A percentile compares a stretch with the other conserved stretches of the same genome.
Conservation (phyloP, 2,329 filamentous ascomycete genomes). For the Botryotinia convoluta region DNA sequence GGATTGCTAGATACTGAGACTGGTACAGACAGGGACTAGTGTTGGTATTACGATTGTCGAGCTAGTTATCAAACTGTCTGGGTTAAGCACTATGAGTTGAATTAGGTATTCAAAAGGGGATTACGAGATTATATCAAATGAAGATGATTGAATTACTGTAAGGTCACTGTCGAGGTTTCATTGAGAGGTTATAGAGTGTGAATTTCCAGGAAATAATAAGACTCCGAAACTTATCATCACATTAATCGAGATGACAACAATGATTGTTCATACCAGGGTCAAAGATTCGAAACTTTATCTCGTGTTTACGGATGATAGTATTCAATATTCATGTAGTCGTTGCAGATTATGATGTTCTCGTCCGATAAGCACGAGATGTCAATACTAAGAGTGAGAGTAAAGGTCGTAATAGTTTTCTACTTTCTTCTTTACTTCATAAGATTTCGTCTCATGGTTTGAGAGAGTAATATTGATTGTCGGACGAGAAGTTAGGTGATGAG, state of each 20-base stretch:
- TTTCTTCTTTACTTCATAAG: neutral
- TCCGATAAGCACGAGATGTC: neutral
- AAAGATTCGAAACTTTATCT: neutral
- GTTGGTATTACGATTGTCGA: neutral
- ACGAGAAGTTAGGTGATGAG: neutral
- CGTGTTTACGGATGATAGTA: neutral
- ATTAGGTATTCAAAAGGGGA: neutral
- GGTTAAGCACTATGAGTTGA: neutral
- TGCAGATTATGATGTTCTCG: neutral
- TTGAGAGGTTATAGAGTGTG: neutral
- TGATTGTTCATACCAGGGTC: neutral
- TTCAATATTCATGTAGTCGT: neutral
- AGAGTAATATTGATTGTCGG: accelerated
- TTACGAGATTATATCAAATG: neutral
- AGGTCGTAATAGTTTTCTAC: neutral
- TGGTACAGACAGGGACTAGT: neutral
- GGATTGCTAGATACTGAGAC: neutral
- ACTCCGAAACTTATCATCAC: neutral
- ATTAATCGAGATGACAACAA: neutral
- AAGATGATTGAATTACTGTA: neutral
- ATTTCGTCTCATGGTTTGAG: neutral
- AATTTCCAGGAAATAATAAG: neutral
- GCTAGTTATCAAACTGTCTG: neutral
- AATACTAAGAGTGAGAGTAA: neutral
- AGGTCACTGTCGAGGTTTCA: neutral